phyloP scores from a whole-genome alignment of 2,329 filamentous ascomycete genomes.

The Colletotrichum liaoningense region DNA sequence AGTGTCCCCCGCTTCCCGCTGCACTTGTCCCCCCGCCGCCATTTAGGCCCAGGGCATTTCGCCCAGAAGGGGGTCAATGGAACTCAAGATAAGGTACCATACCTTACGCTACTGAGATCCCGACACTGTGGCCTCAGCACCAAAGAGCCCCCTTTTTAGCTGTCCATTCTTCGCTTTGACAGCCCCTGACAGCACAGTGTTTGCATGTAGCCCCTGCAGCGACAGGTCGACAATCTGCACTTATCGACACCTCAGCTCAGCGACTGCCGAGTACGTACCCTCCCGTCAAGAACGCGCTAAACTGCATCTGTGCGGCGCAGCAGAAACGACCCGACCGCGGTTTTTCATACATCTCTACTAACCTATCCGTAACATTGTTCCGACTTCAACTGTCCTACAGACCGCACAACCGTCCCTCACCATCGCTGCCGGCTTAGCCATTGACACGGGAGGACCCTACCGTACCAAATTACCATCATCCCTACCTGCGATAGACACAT shows the following conservation, averaged over 20 bases:
- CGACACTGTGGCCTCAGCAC: conserved; percentile 15
- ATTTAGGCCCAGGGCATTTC: not conserved
- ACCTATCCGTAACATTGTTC: conserved; percentile 20
- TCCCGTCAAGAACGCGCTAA: conserved; percentile 17
- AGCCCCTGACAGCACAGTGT: conserved; percentile 28
- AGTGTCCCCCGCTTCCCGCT: conserved; percentile 27
- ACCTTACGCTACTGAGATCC: not conserved
- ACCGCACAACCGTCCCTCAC: not conserved
- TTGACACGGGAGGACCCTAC: conserved; percentile 7
- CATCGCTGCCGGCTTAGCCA: not conserved
- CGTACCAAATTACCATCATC: not conserved
- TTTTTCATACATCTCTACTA: conserved; percentile 1
- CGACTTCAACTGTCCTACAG: conserved; percentile 15
- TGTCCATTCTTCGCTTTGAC: conserved; percentile 3
- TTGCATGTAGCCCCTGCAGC: not conserved
- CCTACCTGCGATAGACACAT: not conserved
- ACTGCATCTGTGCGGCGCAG: conserved; percentile 31
- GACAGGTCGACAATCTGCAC: not conserved
- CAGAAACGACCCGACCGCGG: conserved; percentile 20
- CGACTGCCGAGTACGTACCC: not conserved
- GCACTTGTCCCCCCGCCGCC: not conserved
- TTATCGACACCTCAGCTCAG: not conserved
- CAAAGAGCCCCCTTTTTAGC: not conserved
- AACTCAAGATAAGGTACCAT: not conserved
- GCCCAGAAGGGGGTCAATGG: not conserved